Evolutionary conservation across 1,139 yeast species (phyloP).

Genomic region (Geotrichum australiense): DNA sequence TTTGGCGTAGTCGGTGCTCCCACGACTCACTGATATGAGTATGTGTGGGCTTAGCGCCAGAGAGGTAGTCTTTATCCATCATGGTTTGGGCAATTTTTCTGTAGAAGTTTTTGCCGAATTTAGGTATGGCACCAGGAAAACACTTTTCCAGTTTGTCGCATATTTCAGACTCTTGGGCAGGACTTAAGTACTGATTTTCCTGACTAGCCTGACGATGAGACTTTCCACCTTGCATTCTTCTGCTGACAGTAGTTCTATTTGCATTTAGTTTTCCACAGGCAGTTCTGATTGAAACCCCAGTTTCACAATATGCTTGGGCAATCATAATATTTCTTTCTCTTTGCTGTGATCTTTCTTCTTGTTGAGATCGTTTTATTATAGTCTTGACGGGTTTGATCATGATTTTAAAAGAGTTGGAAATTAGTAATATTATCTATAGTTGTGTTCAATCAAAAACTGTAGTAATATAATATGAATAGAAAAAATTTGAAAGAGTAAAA

Average conservation of each 20-base stretch:
- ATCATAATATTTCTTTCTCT: slow-evolving; percentile 5
- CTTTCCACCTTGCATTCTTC: slow-evolving; percentile 12
- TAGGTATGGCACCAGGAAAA: slow-evolving; percentile 7
- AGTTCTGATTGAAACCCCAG: slow-evolving; percentile 8
- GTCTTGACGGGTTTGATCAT: neutral
- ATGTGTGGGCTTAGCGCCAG: slow-evolving; percentile 1
- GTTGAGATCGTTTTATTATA: neutral
- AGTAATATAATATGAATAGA: too few relatives aligned
- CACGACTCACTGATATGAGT: slow-evolving; percentile 13
- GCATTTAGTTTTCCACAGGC: slow-evolving; percentile 11
- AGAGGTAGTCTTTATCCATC: slow-evolving; percentile 4
- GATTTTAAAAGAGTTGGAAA: neutral
- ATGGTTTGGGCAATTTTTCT: slow-evolving; percentile 12
- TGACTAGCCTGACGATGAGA: slow-evolving; percentile 13
- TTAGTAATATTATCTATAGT: too few relatives aligned
- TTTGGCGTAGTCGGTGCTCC: slow-evolving; percentile 12
- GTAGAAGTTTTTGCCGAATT: slow-evolving; percentile 9
- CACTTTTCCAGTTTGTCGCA: slow-evolving; percentile 1
- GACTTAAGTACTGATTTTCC: slow-evolving; percentile 11
- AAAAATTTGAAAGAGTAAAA: too few relatives aligned
- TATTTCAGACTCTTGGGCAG: slow-evolving; percentile 7
- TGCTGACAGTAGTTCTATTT: slow-evolving; percentile 11
- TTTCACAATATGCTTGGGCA: slow-evolving; percentile 6
- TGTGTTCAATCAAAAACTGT: too few relatives aligned
- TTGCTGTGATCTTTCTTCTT: neutral